Base-by-base conservation (phyloP, 345 rosid genomes). In the Populus euphratica region DNA sequence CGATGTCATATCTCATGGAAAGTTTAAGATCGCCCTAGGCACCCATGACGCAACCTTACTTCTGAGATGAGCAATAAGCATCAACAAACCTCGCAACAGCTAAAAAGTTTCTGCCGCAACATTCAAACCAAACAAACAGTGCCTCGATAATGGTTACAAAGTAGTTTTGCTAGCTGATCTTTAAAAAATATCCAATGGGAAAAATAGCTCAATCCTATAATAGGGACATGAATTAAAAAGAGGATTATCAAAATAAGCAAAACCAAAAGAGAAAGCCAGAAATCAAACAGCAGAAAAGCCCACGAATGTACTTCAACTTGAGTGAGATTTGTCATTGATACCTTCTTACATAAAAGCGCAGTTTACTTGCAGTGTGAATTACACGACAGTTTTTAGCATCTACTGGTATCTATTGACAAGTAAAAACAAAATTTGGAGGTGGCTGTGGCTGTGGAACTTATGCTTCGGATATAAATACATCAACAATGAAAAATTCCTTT, bases 401-500 rank as follows among this genome's bases (percentile, higher is more conserved):
- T 35, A 74, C 67, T 31, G 23, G 21, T 66, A 74, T 52, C 76
- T 77, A 70, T 69, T 21, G 56, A 72, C 69, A 70, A 12, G 11
- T 47, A 18, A 69, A 38, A 64, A 12, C 59, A 82, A 80, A 80
- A 76, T 33, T 75, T 41, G 74, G 63, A 70, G 20, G 39, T 25
- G 33, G 76, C 79, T 63, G 18, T 65, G 68, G 43, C 79, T 63
- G 18, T 65, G 68, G 41, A 72, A 23, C 36, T 47, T 69, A 47
- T 49, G 71, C 35, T 74, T 50, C 73, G 33, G 67, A 65, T 14
- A 50, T 25, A 25, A 75, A 72, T 76, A 76, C 43, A 50, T 18
- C 16, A 2, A 27, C 8, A n/a, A 17, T 16, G 38, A 50, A 50
- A 35, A 12, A 7, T 8, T 73, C 21, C 74, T 73, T 59, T 43